Conservation (phyloP, 2,329 filamentous ascomycete species). For the Alternaria brassicicola region DNA sequence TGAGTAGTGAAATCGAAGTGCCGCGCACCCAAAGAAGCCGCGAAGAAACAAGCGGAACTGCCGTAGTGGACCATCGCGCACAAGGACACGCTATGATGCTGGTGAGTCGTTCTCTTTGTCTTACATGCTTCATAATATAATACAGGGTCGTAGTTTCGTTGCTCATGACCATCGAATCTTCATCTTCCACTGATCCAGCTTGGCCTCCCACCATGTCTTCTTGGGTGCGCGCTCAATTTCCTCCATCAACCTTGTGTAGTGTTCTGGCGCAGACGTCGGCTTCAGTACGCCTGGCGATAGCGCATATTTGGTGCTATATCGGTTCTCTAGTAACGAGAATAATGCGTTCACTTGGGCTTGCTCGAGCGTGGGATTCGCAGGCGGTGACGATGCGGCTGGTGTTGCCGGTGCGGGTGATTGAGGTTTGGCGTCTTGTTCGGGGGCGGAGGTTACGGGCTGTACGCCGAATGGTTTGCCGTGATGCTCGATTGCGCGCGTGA, state of each 20-base stretch:
- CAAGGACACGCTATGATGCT: too few species aligned
- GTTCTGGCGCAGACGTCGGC: slow-evolving; percentile 43
- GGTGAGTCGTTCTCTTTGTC: not conserved
- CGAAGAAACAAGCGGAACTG: not conserved
- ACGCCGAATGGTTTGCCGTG: slow-evolving; percentile 46
- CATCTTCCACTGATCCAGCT: slow-evolving; percentile 47
- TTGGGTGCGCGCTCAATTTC: slow-evolving; percentile 46
- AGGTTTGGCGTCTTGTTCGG: slow-evolving; percentile 16
- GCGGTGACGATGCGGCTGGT: slow-evolving; percentile 16
- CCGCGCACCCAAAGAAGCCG: not conserved
- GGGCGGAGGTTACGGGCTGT: slow-evolving; percentile 28
- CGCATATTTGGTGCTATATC: slow-evolving; percentile 56
- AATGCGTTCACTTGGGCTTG: slow-evolving; percentile 62
- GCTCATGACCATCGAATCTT: slow-evolving; percentile 44
- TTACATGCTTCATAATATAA: slow-evolving; percentile 9
- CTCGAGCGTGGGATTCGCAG: slow-evolving; percentile 41
- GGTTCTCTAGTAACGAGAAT: slow-evolving; percentile 65
- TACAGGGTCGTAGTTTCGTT: slow-evolving; percentile 1
- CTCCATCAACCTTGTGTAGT: slow-evolving; percentile 45
- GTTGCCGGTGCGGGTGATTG: slow-evolving; percentile 13
- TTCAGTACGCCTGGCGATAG: slow-evolving; percentile 36
- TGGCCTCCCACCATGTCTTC: slow-evolving; percentile 45
- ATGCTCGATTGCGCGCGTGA: slow-evolving; percentile 52
- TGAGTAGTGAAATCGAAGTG: not conserved
- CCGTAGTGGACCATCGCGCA: not conserved